Conservation (phyloP, 1,139 yeast species). For the Insectozyma bohioensis region DNA sequence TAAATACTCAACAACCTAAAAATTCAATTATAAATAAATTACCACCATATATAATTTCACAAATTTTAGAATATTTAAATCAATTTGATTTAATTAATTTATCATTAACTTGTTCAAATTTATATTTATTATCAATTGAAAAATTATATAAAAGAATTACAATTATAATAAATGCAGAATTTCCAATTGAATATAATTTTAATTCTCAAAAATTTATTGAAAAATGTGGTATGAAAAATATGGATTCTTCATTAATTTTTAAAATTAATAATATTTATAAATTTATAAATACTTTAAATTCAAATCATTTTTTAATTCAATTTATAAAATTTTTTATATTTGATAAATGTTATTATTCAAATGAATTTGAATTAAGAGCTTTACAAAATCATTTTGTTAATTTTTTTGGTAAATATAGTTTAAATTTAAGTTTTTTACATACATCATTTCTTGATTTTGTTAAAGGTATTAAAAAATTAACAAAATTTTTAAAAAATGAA, state of each 20-base stretch:
- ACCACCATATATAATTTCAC: constrained; percentile 11
- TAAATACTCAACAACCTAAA: constrained; percentile 8
- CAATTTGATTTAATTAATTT: constrained; percentile 34
- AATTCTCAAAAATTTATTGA: constrained; percentile 20
- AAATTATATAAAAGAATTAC: constrained; percentile 34
- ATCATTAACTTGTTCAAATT: constrained; percentile 23
- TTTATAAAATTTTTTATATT: constrained; percentile 32
- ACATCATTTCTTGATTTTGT: constrained; percentile 34
- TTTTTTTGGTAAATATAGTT: constrained; percentile 27
- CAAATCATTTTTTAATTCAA: constrained; percentile 22
- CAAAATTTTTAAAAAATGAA: constrained; percentile 23
- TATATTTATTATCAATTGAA: constrained; percentile 25
- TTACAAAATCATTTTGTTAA: constrained; percentile 27
- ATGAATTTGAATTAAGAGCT: constrained; percentile 14
- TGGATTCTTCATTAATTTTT: constrained; percentile 34
- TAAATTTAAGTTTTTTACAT: constrained; percentile 31
- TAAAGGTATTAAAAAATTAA: constrained; percentile 26
- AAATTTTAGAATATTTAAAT: constrained; percentile 23
- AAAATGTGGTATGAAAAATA: constrained; percentile 31
- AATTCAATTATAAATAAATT: constrained; percentile 10
- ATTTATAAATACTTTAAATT: constrained; percentile 22
- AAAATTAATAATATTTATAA: constrained; percentile 18
- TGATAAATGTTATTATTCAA: constrained; percentile 29
- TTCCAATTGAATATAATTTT: constrained; percentile 24
- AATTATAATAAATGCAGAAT: constrained; percentile 30